Conservation (phyloP, 2,329 filamentous ascomycete genomes). For the Aspergillus quadrilineatus region DNA sequence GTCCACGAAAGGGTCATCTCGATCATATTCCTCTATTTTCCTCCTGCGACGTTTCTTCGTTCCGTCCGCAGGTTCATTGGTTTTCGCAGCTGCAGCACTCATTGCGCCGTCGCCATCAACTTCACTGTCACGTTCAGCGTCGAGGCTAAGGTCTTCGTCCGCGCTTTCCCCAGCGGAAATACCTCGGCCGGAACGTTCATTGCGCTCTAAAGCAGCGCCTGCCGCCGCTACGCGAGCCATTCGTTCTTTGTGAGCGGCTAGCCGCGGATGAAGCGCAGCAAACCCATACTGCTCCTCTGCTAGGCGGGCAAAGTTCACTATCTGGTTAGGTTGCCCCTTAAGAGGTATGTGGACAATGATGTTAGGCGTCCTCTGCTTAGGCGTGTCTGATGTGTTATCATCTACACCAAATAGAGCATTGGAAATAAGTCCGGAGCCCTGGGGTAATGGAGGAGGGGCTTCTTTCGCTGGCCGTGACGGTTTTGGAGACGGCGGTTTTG, state of each 20-base stretch:
- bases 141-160: conserved; percentile 78
- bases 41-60: conserved; percentile 75
- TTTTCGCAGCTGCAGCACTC: conserved; percentile 51
- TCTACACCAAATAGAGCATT: conserved; percentile 60
- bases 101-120: conserved; percentile 49
- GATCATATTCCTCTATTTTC: conserved; percentile 66
- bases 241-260: conserved; percentile 83
- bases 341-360: conserved; percentile 84
- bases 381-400: conserved; percentile 32
- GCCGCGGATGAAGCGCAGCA: conserved; percentile 85
- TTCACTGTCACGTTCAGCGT: conserved; percentile 70
- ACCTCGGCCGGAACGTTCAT: conserved; percentile 66
- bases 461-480: conserved; percentile 55
- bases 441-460: conserved; percentile 54
- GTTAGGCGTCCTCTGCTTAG: conserved; percentile 60
- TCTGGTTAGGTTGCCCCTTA: conserved; percentile 78
- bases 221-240: conserved; percentile 85
- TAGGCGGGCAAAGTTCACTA: conserved; percentile 91
- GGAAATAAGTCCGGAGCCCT: conserved; percentile 64
- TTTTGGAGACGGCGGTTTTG: conserved; percentile 57
- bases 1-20: conserved; percentile 71
- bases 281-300: conserved; percentile 94
- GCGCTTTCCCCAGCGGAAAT: conserved; percentile 72
- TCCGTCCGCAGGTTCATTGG: conserved; percentile 57
- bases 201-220: conserved; percentile 78